phyloP scores from a whole-genome alignment of 1,284 basidiomycete genomes.

The Cutaneotrichosporon mucoides region DNA sequence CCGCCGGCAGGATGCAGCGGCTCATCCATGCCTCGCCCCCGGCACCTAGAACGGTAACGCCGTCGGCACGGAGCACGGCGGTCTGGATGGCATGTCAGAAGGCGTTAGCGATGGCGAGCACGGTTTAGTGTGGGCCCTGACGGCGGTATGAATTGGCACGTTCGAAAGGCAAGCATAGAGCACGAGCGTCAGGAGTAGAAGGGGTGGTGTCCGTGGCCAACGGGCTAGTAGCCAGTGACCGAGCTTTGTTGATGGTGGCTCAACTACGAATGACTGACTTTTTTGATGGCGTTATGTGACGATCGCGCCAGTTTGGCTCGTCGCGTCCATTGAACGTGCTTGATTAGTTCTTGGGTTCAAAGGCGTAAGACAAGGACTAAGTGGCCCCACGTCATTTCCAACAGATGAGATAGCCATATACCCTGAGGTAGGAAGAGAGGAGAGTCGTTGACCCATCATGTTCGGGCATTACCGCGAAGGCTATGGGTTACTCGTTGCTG shows the following conservation, averaged over 20 bases:
- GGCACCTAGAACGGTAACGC: too few species aligned
- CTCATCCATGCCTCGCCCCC: too few species aligned
- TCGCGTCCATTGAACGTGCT: background rate
- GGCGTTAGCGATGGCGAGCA: too few species aligned
- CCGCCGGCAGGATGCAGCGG: too few species aligned
- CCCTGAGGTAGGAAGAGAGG: background rate
- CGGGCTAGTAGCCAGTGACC: too few species aligned
- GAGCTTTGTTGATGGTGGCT: background rate
- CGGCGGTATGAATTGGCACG: too few species aligned
- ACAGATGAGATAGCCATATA: background rate
- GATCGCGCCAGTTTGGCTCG: background rate
- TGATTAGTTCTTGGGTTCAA: background rate
- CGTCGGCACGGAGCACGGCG: too few species aligned
- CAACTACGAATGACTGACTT: background rate
- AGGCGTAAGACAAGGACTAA: background rate
- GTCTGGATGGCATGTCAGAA: too few species aligned
- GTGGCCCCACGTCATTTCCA: background rate
- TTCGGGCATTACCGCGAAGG: background rate
- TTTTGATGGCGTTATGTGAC: conserved; percentile 5
- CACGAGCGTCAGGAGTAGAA: too few species aligned
- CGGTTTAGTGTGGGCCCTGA: too few species aligned
- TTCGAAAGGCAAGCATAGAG: too few species aligned
- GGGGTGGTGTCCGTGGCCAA: too few species aligned
- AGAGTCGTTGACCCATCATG: background rate
- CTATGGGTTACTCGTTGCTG: background rate